Base-by-base conservation (phyloP, 768 basidiomycete species). In the Boletus reticuloceps region DNA sequence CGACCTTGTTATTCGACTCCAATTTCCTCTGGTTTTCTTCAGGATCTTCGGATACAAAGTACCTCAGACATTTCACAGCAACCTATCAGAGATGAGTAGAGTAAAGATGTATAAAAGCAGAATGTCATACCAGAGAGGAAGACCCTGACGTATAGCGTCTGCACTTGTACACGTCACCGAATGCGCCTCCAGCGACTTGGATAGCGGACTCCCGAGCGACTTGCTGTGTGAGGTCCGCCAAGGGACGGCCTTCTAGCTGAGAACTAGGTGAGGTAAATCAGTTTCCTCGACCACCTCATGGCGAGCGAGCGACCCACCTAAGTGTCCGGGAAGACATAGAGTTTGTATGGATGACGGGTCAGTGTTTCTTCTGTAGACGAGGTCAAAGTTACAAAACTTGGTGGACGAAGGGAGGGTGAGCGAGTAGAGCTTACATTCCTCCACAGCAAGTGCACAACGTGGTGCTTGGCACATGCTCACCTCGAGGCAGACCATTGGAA, bases 81-180 rank as follows among this genome's bases (percentile, higher is more conserved):
- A 47, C 32, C 46, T 47, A 47, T 10, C 2, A 6, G 10, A 2
- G n/a, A 9, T 44, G 36, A 51, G 11, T 2, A 36, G 5, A 27
- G n/a, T 0, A 2, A 5, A 37, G 20, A 16, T 12, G 4, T n/a
- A 19, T 6, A 27, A 40, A 16, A 16, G 20, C 9, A 32, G 6
- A 19, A 29, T 22, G 16, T 29, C 41, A 9, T 38, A 54, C 55
- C 6, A 43, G 27, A 12, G 39, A 56, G 5, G 32, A 41, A 22
- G 32, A 36, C 32, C 45, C 55, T 11, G 32, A 25, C 5, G 16
- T 13, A 4, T 14, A 7, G 7, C 49, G 42, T 25, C 12, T 40
- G 32, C 55, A 56, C 32, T 42, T 56, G 55, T 29, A 56, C 0
- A 56, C 51, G 19, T 56, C 52, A 6, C 44, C 27, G 20, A 29